A percentile compares a stretch with the other conserved stretches of the same genome.
phyloP scores from a whole-genome alignment of 2,329 filamentous ascomycete genomes.

The Diaporthe ilicicola region DNA sequence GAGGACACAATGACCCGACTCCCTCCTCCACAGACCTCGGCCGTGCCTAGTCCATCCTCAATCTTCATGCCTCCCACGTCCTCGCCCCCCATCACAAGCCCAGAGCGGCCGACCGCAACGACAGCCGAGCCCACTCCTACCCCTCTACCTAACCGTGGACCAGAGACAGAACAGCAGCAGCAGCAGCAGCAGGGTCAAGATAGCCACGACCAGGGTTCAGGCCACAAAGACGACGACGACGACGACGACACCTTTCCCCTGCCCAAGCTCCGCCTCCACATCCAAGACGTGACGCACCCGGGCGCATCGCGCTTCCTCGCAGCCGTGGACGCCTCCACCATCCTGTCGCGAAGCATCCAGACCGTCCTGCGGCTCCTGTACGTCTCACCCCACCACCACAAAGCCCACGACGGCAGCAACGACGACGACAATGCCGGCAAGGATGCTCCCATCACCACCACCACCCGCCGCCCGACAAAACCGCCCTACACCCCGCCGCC shows the following conservation, averaged over 20 bases:
- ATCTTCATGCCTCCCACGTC: conserved; percentile 44
- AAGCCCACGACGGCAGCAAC: conserved; percentile 46
- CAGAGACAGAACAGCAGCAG: neutral
- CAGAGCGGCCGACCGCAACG: conserved; percentile 31
- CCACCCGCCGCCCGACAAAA: neutral
- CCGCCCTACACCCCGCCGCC: conserved; percentile 51
- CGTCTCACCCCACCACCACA: conserved; percentile 44
- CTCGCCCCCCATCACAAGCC: conserved; percentile 36
- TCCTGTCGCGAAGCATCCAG: conserved; percentile 69
- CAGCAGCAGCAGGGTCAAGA: neutral
- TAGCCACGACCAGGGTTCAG: neutral
- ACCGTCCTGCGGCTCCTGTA: conserved; percentile 81
- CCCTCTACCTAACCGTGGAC: conserved; percentile 34
- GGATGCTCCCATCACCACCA: neutral
- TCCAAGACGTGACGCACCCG: conserved; percentile 65
- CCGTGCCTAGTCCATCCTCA: conserved; percentile 40
- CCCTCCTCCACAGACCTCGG: conserved; percentile 40
- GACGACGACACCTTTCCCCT: conserved; percentile 46
- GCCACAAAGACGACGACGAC: conserved; percentile 11
- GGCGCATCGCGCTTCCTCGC: conserved; percentile 74
- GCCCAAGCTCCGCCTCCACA: conserved; percentile 67
- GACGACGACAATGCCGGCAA: neutral
- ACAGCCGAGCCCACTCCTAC: conserved; percentile 22
- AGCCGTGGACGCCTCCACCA: conserved; percentile 67
- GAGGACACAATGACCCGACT: conserved; percentile 21